Conservation (phyloP, 371 early-diverging fungal genomes). For the Mucor irregularis region DNA sequence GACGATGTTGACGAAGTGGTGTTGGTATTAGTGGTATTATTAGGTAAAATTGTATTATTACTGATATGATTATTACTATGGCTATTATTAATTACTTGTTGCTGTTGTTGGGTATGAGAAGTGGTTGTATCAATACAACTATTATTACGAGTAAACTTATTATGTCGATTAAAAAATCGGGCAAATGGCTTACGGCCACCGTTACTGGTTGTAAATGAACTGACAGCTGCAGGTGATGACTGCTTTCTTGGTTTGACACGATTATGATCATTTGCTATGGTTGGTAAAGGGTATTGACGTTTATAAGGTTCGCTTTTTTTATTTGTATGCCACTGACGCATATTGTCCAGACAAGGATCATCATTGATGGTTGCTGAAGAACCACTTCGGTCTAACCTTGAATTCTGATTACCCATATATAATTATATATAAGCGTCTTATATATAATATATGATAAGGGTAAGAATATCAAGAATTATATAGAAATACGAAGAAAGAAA, state of each 20-base stretch:
- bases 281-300: conserved; percentile 41
- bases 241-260: conserved; percentile 42
- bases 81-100: too few relatives aligned
- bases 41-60: conserved; percentile 1
- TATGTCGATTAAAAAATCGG: conserved; percentile 15
- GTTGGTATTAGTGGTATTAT: conserved; percentile 1
- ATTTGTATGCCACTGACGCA: conserved; percentile 18
- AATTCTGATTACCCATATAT: conserved; percentile 40
- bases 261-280: conserved; percentile 19
- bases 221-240: conserved; percentile 32
- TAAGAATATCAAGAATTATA: not conserved
- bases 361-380: conserved; percentile 25
- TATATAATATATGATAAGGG: not conserved
- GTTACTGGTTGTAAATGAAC: conserved; percentile 5
- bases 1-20: not conserved
- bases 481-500: not conserved
- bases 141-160: conserved; percentile 9
- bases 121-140: conserved; percentile 4
- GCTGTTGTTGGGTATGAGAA: not conserved
- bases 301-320: conserved; percentile 22
- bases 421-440: not conserved
- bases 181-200: conserved; percentile 10
- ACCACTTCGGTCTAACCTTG: conserved; percentile 27
- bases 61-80: too few relatives aligned
- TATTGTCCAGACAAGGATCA: conserved; percentile 24